Conservation (phyloP, 305 asterid species). For the Stenogyne calaminthoides region DNA sequence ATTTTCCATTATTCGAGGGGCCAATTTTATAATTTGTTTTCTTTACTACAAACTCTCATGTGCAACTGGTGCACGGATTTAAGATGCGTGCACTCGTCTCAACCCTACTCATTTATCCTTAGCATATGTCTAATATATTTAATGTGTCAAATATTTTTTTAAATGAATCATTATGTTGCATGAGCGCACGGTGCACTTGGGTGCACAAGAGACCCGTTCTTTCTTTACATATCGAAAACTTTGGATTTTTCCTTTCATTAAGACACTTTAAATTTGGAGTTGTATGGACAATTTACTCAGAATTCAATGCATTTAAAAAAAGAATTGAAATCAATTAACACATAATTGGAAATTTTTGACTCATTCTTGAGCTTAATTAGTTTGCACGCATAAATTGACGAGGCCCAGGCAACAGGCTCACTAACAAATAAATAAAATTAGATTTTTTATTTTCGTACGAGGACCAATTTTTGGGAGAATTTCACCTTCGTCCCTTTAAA, state of each 20-base stretch:
- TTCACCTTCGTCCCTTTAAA: conserved; percentile 24
- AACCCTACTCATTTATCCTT: too few relatives aligned
- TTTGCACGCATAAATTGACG: conserved; percentile 37
- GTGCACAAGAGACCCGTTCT: too few relatives aligned
- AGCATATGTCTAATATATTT: too few relatives aligned
- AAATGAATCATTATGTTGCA: too few relatives aligned
- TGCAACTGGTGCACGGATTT: too few relatives aligned
- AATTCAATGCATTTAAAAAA: background rate
- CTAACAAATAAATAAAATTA: conserved; percentile 21
- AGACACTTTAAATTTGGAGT: background rate
- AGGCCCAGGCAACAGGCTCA: conserved; percentile 24
- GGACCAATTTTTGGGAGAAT: conserved; percentile 30
- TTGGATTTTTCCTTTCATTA: background rate
- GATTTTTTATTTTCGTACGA: conserved; percentile 5
- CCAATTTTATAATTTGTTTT: too few relatives aligned
- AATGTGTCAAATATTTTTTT: too few relatives aligned
- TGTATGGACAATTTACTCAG: background rate
- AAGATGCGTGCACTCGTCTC: too few relatives aligned
- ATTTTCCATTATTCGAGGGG: too few relatives aligned
- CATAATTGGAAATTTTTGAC: conserved; percentile 40
- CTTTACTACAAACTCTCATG: too few relatives aligned
- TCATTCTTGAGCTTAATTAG: conserved; percentile 32
- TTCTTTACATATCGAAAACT: background rate
- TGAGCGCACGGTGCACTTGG: too few relatives aligned
- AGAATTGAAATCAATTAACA: background rate